Conservation (phyloP, 371 early-diverging fungal genomes). For the Rhizopus delemar region DNA sequence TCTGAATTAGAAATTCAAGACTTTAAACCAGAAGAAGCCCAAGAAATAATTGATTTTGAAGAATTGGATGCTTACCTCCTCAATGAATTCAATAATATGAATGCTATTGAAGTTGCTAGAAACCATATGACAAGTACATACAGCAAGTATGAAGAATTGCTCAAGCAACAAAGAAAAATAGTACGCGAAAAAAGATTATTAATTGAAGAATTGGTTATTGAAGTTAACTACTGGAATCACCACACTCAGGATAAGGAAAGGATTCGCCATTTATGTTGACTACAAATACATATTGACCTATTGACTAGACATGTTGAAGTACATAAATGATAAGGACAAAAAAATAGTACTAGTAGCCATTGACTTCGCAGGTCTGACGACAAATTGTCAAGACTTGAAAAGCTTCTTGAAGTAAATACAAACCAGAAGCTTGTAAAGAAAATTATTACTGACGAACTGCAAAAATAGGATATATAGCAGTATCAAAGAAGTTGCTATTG, state of each 20-base stretch:
- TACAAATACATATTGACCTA: constrained; percentile 11
- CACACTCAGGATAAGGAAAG: constrained; percentile 21
- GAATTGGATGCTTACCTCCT: no score
- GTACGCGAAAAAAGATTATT: no score
- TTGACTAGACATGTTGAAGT: constrained; percentile 16
- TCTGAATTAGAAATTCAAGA: no score
- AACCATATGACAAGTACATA: no score
- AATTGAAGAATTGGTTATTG: no score
- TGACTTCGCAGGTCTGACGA: constrained; percentile 14
- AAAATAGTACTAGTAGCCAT: constrained; percentile 19
- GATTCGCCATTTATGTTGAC: constrained; percentile 21
- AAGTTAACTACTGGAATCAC: no score
- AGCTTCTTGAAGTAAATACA: constrained; percentile 24
- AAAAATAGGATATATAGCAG: constrained; percentile 20
- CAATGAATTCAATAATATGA: no score
- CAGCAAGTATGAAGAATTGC: no score
- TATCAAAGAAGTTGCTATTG: constrained; percentile 19
- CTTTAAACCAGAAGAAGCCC: no score
- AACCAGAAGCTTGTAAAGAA: constrained; percentile 21
- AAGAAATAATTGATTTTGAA: no score
- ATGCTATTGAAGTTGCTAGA: no score
- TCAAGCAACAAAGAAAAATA: no score
- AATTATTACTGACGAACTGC: constrained; percentile 23
- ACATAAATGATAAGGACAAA: constrained; percentile 19
- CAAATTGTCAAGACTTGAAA: constrained; percentile 20